A percentile compares a stretch with the other conserved stretches of the same genome.
Conservation (phyloP, 768 basidiomycete genomes). For the Serendipita sp. region DNA sequence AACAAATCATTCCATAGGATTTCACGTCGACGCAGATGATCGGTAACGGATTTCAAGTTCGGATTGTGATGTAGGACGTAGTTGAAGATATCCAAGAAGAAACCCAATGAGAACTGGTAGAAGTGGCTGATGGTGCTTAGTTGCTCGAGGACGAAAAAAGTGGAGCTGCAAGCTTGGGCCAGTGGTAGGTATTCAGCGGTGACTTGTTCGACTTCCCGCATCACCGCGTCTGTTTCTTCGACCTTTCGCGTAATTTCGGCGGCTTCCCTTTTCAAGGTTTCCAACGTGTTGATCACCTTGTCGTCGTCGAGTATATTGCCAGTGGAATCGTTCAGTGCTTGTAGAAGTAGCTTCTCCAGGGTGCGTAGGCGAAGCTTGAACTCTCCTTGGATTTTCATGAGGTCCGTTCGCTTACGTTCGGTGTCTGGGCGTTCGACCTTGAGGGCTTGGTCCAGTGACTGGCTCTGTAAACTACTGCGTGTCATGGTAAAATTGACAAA, state of each 20-base stretch:
- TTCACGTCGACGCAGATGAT: constrained; percentile 53
- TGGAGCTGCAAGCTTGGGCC: constrained; percentile 88
- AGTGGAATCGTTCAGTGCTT: constrained; percentile 89
- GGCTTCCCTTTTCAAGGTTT: constrained; percentile 89
- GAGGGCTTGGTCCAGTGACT: constrained; percentile 91
- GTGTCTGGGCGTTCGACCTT: constrained; percentile 95
- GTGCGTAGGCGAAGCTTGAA: constrained; percentile 85
- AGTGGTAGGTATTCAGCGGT: constrained; percentile 88
- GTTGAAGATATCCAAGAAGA: constrained; percentile 98
- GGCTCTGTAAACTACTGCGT: constrained; percentile 92
- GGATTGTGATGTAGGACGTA: constrained; percentile 86
- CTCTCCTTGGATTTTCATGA: constrained; percentile 97
- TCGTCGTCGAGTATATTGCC: constrained; percentile 98
- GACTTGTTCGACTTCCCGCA: constrained; percentile 92
- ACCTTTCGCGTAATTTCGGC: constrained; percentile 92
- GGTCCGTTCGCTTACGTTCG: constrained; percentile 84
- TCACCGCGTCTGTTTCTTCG: constrained; percentile 88
- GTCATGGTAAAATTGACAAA: constrained; percentile 99
- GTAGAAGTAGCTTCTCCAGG: constrained; percentile 79
- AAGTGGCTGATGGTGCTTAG: constrained; percentile 89
- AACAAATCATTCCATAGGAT: constrained; percentile 81
- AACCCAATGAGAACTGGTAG: constrained; percentile 93
- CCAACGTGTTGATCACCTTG: constrained; percentile 91
- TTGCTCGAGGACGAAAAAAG: constrained; percentile 95
- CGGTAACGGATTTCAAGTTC: constrained; percentile 62